Evolutionary conservation across 2,329 filamentous ascomycete genomes (phyloP).

Genomic region (Helicocarpus griseus): DNA sequence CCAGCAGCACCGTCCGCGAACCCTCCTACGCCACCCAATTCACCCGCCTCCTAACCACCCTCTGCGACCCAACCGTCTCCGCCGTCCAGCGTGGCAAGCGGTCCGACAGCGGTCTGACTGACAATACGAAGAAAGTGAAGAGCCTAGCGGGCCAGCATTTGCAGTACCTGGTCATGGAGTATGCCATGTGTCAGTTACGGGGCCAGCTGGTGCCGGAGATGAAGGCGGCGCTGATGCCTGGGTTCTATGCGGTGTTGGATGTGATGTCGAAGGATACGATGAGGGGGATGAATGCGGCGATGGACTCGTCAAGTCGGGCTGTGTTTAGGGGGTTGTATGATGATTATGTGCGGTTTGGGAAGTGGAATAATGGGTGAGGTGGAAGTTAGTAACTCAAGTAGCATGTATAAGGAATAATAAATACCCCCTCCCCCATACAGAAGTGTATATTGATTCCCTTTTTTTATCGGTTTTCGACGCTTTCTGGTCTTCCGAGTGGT

Average conservation of each 20-base stretch:
- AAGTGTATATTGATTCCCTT: no score
- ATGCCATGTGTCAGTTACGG: constrained; percentile 44
- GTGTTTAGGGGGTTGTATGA: constrained; percentile 46
- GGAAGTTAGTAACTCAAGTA: not conserved
- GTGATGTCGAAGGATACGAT: constrained; percentile 43
- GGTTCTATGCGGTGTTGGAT: constrained; percentile 44
- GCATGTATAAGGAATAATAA: not conserved
- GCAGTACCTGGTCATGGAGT: constrained; percentile 48
- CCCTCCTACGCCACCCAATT: constrained; percentile 40
- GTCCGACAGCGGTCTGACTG: constrained; percentile 39
- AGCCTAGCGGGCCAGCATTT: constrained; percentile 49
- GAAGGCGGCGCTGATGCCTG: constrained; percentile 43
- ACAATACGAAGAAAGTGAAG: constrained; percentile 50
- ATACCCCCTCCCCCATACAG: not conserved
- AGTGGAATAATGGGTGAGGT: constrained; percentile 36
- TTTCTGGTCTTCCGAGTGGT: no score
- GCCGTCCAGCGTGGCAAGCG: constrained; percentile 36
- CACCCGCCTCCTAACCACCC: constrained; percentile 47
- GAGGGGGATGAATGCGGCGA: constrained; percentile 41
- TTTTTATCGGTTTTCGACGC: no score
- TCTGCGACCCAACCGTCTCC: constrained; percentile 53
- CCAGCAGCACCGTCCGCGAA: constrained; percentile 19
- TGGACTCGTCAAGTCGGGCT: constrained; percentile 43
- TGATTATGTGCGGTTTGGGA: constrained; percentile 40
- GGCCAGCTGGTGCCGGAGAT: constrained; percentile 42